Evolutionary conservation across 345 rosid species (phyloP).

Genomic region (Carallia pectinifolia): DNA sequence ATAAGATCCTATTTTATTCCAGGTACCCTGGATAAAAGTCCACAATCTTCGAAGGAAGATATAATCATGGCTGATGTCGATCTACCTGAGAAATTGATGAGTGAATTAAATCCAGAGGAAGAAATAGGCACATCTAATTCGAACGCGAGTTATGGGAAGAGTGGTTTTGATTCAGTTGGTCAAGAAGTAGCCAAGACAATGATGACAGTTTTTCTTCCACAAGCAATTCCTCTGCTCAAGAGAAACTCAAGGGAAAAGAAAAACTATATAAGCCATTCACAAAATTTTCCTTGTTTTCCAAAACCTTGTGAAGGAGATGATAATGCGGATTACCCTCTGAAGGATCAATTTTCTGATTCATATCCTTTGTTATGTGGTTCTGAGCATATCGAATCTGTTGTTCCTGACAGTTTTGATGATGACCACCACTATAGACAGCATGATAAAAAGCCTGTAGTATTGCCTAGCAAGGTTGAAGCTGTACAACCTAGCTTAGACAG

Average conservation of each 20-base stretch:
- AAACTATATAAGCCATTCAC: constrained; percentile 17
- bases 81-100: constrained; percentile 34
- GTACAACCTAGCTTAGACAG: constrained; percentile 27
- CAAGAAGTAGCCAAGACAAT: constrained; percentile 62
- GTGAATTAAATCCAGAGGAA: constrained; percentile 45
- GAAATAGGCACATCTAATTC: constrained; percentile 39
- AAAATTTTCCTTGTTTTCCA: constrained; percentile 21
- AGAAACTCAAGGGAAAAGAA: constrained; percentile 44
- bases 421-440: constrained; percentile 27
- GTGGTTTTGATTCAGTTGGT: constrained; percentile 53
- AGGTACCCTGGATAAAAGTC: constrained; percentile 17
- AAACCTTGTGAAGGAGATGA: constrained; percentile 26
- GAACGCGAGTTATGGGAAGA: constrained; percentile 39
- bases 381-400: constrained; percentile 30
- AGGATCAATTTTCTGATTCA: constrained; percentile 29
- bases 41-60: constrained; percentile 31
- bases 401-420: constrained; percentile 53
- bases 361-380: constrained; percentile 18
- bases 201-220: constrained; percentile 89
- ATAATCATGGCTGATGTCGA: constrained; percentile 24
- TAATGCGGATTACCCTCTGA: constrained; percentile 25
- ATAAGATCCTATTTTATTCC: constrained; percentile 35
- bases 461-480: constrained; percentile 24
- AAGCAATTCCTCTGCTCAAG: constrained; percentile 80
- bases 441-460: constrained; percentile 20